Conservation (phyloP, 1,139 yeast genomes). For the Candida pseudoviswanathii region DNA sequence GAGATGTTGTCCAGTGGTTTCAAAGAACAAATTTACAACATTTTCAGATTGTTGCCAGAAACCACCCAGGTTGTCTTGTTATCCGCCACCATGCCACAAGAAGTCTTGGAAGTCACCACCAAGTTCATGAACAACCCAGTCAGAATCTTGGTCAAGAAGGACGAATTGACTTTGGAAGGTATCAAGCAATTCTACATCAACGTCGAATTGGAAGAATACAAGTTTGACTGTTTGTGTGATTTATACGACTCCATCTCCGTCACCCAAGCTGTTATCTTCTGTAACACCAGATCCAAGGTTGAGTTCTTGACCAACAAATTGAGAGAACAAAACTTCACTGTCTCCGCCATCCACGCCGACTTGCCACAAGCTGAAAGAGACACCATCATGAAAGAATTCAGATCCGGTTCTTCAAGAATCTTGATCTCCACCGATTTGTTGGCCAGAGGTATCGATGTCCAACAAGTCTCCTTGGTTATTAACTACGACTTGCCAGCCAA, state of each 20-base stretch:
- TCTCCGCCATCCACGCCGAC: conserved; percentile 97
- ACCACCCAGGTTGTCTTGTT: conserved; percentile 95
- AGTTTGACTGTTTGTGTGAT: conserved; percentile 95
- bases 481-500: conserved; percentile 97
- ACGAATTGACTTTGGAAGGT: conserved; percentile 97
- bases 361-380: conserved; percentile 97
- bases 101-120: conserved; percentile 94
- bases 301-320: conserved; percentile 89
- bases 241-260: conserved; percentile 96
- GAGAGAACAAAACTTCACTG: conserved; percentile 88
- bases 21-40: conserved; percentile 96
- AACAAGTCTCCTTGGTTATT: conserved; percentile 97
- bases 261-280: conserved; percentile 98
- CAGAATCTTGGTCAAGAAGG: conserved; percentile 96
- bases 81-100: conserved; percentile 98
- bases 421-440: conserved; percentile 95
- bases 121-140: conserved; percentile 98
- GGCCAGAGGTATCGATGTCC: conserved; percentile 99
- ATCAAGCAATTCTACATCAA: conserved; percentile 94
- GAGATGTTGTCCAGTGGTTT: conserved; percentile 97
- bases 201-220: conserved; percentile 90
- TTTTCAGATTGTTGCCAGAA: conserved; percentile 91
- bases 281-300: conserved; percentile 98
- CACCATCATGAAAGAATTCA: conserved; percentile 96
- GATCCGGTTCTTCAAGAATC: conserved; percentile 97